Conservation (phyloP, 2,329 filamentous ascomycete species). For the Drechslerella dactyloides region DNA sequence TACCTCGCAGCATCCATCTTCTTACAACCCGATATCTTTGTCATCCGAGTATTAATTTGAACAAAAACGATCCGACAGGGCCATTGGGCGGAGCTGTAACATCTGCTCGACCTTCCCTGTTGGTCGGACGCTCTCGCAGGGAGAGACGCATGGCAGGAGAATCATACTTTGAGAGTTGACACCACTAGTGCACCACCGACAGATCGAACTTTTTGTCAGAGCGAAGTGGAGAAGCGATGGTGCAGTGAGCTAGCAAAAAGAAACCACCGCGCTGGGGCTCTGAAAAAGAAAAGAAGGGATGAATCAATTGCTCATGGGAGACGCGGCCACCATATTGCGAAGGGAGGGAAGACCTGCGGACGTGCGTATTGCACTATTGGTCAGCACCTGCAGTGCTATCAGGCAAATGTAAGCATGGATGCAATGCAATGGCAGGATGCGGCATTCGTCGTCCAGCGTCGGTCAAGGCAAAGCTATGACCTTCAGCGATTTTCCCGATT, state of each 20-base stretch:
- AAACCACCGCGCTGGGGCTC: background rate
- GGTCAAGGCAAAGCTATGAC: conserved; percentile 11
- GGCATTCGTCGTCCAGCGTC: conserved; percentile 33
- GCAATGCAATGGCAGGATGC: conserved; percentile 50
- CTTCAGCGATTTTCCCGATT: background rate
- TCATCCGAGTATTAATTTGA: conserved; percentile 7
- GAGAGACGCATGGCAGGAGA: conserved; percentile 32
- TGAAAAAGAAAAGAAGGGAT: conserved; percentile 25
- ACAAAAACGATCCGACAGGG: conserved; percentile 42
- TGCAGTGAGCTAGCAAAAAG: background rate
- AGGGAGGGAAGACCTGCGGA: conserved; percentile 24
- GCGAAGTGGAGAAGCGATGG: background rate
- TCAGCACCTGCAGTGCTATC: conserved; percentile 6
- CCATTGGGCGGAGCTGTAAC: conserved; percentile 32
- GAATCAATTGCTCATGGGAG: conserved; percentile 20
- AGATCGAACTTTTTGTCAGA: conserved; percentile 1
- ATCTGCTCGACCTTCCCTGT: conserved; percentile 47
- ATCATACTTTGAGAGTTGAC: conserved; percentile 35
- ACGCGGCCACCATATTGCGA: conserved; percentile 52
- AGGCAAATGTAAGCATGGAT: conserved; percentile 20
- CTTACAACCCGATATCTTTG: background rate
- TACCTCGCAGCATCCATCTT: background rate
- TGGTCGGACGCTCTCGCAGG: conserved; percentile 31
- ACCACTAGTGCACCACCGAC: too few relatives aligned
- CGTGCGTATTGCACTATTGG: conserved; percentile 5